Evolutionary conservation across 495 filamentous ascomycete genomes (phyloP).

Genomic region (Cryomyces minteri): DNA sequence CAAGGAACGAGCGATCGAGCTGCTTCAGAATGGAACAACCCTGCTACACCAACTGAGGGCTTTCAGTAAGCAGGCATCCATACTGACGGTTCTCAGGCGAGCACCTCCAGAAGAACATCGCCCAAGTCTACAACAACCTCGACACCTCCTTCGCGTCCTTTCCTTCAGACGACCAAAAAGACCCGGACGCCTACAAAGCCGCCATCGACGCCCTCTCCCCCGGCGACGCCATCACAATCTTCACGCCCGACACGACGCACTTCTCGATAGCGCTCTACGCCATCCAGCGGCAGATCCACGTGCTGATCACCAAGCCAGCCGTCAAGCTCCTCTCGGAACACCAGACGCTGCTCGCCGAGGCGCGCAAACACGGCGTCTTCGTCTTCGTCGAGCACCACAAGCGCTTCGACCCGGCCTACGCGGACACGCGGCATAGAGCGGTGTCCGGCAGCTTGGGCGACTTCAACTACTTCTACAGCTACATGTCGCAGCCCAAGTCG

Average conservation of each 20-base stretch:
- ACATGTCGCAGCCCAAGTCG: constrained; percentile 88
- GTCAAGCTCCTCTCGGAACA: constrained; percentile 71
- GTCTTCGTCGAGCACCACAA: constrained; percentile 97
- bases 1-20: too few relatives aligned
- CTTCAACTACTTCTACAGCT: constrained; percentile 96
- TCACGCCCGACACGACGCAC: constrained; percentile 88
- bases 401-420: constrained; percentile 81
- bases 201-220: constrained; percentile 72
- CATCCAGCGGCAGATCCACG: constrained; percentile 70
- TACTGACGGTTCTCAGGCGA: constrained; percentile 30
- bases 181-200: constrained; percentile 72
- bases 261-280: constrained; percentile 91
- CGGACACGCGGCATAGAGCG: constrained; percentile 65
- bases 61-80: too few relatives aligned
- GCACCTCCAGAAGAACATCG: constrained; percentile 79
- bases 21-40: too few relatives aligned
- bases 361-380: constrained; percentile 61
- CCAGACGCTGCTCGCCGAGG: constrained; percentile 48
- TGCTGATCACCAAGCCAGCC: constrained; percentile 90
- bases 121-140: constrained; percentile 67
- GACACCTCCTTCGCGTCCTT: constrained; percentile 70
- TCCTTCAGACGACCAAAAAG: constrained; percentile 49
- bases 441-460: constrained; percentile 45
- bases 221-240: constrained; percentile 87
- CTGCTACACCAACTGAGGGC: too few relatives aligned